These are phyloP conservation scores for Beauveria sp. DNA, from an alignment of 2,329 filamentous ascomycete species.

Conservation along the genomic window DNA sequence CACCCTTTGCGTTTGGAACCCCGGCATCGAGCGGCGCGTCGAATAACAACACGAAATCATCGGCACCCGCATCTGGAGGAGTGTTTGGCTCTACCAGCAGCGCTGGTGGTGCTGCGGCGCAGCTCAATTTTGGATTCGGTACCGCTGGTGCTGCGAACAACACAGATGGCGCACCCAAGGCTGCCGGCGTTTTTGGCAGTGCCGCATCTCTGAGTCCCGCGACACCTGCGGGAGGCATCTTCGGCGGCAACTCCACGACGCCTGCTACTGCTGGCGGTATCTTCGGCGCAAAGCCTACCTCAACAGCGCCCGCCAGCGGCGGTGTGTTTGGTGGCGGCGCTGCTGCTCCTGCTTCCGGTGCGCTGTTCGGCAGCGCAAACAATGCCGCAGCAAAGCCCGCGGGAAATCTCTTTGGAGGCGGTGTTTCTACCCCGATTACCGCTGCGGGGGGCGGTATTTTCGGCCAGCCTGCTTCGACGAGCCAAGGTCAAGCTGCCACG, in stretches of 20 bases:
- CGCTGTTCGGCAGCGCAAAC: conserved; percentile 31
- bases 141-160: conserved; percentile 4
- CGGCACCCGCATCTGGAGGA: conserved; percentile 30
- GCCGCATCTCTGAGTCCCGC: conserved; percentile 11
- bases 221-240: conserved; percentile 18
- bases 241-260: conserved; percentile 13
- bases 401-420: conserved; percentile 17
- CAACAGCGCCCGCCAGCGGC: conserved; percentile 21
- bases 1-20: conserved; percentile 32
- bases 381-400: conserved; percentile 20
- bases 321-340: conserved; percentile 32
- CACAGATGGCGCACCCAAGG: conserved; percentile 2
- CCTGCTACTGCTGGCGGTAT: conserved; percentile 7
- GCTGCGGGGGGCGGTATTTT: conserved; percentile 18
- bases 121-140: conserved; percentile 26
- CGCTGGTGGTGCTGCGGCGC: conserved; percentile 15
- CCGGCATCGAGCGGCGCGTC: conserved; percentile 26
- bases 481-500: conserved; percentile 11
- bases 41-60: conserved; percentile 24
- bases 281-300: conserved; percentile 16
- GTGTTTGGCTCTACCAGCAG: conserved; percentile 17
- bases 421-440: conserved; percentile 17
- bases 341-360: conserved; percentile 30
- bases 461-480: conserved; percentile 15
- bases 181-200: conserved; percentile 5